A percentile compares a stretch with the other conserved stretches of the same genome.
These are phyloP conservation scores for Cutaneotrichosporon cavernicola DNA, from an alignment of 1,284 basidiomycete genomes.

Conservation along the genomic window DNA sequence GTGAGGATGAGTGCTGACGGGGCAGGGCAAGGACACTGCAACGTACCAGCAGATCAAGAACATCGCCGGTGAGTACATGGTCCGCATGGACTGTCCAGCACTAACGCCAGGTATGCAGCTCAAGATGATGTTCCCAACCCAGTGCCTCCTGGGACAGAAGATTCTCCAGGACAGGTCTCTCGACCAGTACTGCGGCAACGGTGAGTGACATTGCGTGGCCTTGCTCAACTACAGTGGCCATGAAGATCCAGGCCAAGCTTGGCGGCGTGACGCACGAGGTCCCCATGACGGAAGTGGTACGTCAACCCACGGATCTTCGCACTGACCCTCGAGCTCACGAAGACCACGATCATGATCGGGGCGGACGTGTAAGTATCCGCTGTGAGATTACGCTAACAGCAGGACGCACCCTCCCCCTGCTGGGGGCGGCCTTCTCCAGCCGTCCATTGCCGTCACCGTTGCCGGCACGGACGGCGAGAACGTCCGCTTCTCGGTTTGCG, in stretches of 20 bases:
- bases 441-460: slow-evolving; percentile 56
- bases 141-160: slow-evolving; percentile 52
- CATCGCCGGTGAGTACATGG: slow-evolving; percentile 29
- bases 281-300: slow-evolving; percentile 26
- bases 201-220: slow-evolving; percentile 17
- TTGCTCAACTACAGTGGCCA: slow-evolving; percentile 22
- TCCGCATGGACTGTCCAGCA: background rate
- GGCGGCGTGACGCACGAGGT: slow-evolving; percentile 55
- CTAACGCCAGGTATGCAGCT: slow-evolving; percentile 15
- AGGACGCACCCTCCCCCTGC: slow-evolving; percentile 27
- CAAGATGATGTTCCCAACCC: slow-evolving; percentile 39
- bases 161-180: slow-evolving; percentile 46
- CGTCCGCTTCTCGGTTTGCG: slow-evolving; percentile 45
- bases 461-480: slow-evolving; percentile 51
- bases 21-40: slow-evolving; percentile 39
- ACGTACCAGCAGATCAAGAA: slow-evolving; percentile 55
- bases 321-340: slow-evolving; percentile 32
- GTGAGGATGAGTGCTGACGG: background rate
- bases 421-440: slow-evolving; percentile 41
- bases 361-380: slow-evolving; percentile 41
- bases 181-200: slow-evolving; percentile 55
- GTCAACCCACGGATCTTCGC: background rate
- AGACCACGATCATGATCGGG: slow-evolving; percentile 54
- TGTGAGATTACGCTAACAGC: background rate
- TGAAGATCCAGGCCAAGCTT: slow-evolving; percentile 56